Evolutionary conservation across 768 basidiomycete genomes (phyloP), one percentile per base, ranked within the genome.

Genomic region (Calocybe indica): DNA sequence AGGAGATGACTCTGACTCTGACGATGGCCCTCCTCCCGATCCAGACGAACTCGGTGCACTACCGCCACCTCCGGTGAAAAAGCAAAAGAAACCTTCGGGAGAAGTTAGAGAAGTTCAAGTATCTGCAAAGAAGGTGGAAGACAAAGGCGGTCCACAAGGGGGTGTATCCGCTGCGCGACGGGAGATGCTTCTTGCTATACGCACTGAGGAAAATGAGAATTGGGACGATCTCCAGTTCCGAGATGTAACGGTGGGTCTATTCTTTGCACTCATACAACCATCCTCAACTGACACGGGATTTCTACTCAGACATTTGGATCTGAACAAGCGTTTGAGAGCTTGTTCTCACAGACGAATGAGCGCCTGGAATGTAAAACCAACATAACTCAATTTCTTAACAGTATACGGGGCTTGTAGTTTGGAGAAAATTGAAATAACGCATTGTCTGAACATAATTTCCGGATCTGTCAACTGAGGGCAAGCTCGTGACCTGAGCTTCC

Each of bases 81-180:
- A 82, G 65, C 85, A 85, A 56, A 83, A 79, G 61, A 82, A 79
- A 56, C 48, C 72, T 0, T 46, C 63, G 0, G 74, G 66, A n/a
- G 84, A 86, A 43, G 75, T 78, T 11, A 85, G 76, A 56, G 89
- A 91, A 62, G 80, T 90, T 9, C 87, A 88, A 54, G 84, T 89
- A 15, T 78, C 86, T 13, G 82, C 83, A 3, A 75, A 83, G 41
- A 87, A 82, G 65, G 61, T 70, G 6, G 86, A 88, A 43, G 85
- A 88, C 48, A 81, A 81, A 52, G 70, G 72, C 5, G 65, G 64
- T n/a, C 51, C 59, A 8, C 77, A 78, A 55, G 85, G 85, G 7
- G 83, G 85, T 0, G 63, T 91, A 45, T 87, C 89, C 39, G 62
- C 75, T 5, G 79, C 80, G 7, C 73, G 89, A 43, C 74, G 87